Percentiles rank a stretch among this genome's conserved stretches.
Evolutionary conservation across 106 monocot genomes (phyloP).

Genomic region (Acorus gramineus): DNA sequence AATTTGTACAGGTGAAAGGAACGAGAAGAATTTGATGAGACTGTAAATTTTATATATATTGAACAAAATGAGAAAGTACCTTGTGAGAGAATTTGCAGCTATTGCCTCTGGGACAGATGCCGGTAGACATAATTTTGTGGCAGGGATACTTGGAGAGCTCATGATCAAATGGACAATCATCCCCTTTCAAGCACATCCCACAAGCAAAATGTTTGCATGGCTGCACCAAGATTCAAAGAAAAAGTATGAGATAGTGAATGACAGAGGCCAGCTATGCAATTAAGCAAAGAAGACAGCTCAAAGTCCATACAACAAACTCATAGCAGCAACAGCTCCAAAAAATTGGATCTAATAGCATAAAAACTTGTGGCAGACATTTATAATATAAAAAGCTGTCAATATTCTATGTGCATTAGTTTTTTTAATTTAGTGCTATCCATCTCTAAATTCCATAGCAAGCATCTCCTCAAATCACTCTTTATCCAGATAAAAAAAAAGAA

Average conservation of each 20-base stretch:
- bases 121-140: conserved; percentile 50
- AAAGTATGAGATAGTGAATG: not conserved
- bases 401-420: no score
- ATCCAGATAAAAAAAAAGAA: no score
- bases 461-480: no score
- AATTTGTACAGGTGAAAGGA: not conserved
- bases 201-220: conserved; percentile 69
- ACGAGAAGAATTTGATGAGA: not conserved
- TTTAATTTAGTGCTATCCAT: no score
- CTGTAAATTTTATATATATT: not conserved
- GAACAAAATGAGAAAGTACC: conserved; percentile 20
- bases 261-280: not conserved
- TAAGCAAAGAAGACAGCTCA: not conserved
- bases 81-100: conserved; percentile 83
- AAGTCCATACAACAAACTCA: no score
- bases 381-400: no score
- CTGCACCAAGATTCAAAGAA: conserved; percentile 27
- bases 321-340: no score
- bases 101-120: conserved; percentile 65
- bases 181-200: conserved; percentile 78
- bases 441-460: no score
- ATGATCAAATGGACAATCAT: conserved; percentile 89
- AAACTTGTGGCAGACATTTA: no score
- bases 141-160: conserved; percentile 87
- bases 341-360: no score